Base-by-base conservation (phyloP, 2,329 filamentous ascomycete species). In the Colletotrichum lindemuthianum region DNA sequence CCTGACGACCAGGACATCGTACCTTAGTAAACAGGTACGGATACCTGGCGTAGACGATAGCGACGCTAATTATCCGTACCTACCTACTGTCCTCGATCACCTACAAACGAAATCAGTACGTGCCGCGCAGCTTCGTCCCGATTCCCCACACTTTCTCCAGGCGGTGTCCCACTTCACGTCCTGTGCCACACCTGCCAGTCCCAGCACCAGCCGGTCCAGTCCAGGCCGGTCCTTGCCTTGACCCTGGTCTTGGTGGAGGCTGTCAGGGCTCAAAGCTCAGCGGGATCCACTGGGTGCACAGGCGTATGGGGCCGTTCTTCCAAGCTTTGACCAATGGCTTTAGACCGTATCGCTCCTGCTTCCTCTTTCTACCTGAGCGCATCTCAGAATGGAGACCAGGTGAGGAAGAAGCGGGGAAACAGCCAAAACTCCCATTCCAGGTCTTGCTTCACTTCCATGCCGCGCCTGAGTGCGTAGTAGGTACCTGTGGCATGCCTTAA, bases 141-240 rank as follows among this genome's bases (percentile, higher is more conserved):
- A 13, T 49, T 65, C 63, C 52, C 63, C 63, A 65, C 51, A 65
- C 58, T 65, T 58, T 65, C 63, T 65, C 63, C 63, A 63, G 58
- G 59, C 39, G 41, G 3, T 41, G 47, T 4, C 15, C 63, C 58
- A 51, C 41, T 61, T 44, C 8, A 16, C 34, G 51, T 24, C 40
- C 58, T 52, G 15, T 57, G 47, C 47, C 36, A 65, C 51, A 24
- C 24, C 24, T 57, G 58, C 58, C 58, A 65, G 45, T 57, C 47
- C 54, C 9, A 57, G 37, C 59, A 24, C 36, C 32, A 11, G 15
- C 60, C 45, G 49, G 37, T 24, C 24, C 24, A 24, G 24, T 24
- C 24, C 37, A 55, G 61, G 51, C 58, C 45, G 52, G 47, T 51
- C 58, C 47, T 15, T n/a, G 34, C 47, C 58, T 40, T 24, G 24